These are phyloP conservation scores for Picochlorum sp. DNA, from an alignment of 139 green algal genomes.

Conservation along the genomic window DNA sequence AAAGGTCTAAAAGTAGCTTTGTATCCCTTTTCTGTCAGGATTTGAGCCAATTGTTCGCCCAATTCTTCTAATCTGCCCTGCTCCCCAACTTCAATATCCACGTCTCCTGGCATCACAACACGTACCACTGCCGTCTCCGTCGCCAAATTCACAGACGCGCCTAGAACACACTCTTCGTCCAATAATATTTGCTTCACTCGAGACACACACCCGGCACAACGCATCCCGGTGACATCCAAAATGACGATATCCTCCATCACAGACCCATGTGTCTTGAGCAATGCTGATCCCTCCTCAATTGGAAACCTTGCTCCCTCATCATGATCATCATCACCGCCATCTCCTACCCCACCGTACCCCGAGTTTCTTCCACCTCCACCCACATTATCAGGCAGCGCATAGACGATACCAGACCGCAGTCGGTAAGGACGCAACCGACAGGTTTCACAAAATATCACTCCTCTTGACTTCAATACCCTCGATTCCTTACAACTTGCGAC, in stretches of 20 bases:
- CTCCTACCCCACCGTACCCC: neutral
- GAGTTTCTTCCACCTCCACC: too few relatives aligned
- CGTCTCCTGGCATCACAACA: neutral
- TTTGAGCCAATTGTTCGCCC: conserved; percentile 10
- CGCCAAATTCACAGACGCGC: conserved; percentile 77
- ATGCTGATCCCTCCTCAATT: neutral
- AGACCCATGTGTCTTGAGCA: neutral
- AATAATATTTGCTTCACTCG: conserved; percentile 70
- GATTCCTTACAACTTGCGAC: too few relatives aligned
- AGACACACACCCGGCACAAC: conserved; percentile 76
- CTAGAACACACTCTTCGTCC: conserved; percentile 23
- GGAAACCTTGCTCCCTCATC: neutral
- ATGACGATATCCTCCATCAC: neutral
- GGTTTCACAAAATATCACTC: too few relatives aligned
- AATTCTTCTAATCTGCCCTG: neutral
- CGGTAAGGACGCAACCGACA: too few relatives aligned
- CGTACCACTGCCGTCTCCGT: conserved; percentile 84
- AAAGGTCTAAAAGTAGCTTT: conserved; percentile 13
- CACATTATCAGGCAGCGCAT: too few relatives aligned
- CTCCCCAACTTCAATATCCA: neutral
- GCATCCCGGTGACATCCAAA: conserved; percentile 60
- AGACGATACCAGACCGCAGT: too few relatives aligned
- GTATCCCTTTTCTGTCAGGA: conserved; percentile 29
- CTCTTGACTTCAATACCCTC: too few relatives aligned
- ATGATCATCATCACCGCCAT: neutral